Conservation (phyloP, 208 protist genomes). For the Herpetomonas samuelpessoai region DNA sequence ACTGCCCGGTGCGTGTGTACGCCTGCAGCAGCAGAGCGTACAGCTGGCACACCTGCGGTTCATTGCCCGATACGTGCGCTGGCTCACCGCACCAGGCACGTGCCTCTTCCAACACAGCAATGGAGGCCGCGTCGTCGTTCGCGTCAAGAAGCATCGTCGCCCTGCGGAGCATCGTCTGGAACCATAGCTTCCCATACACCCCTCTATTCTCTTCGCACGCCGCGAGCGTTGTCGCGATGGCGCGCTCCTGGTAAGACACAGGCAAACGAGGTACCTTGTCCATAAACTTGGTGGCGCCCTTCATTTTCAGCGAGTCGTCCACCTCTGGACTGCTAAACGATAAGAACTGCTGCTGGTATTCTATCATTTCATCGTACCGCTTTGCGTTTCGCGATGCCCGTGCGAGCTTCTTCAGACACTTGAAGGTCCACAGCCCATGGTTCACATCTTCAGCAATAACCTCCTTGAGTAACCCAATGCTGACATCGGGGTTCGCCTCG, state of each 20-base stretch:
- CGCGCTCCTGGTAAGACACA: constrained; percentile 40
- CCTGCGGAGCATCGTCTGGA: constrained; percentile 90
- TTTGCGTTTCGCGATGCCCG: constrained; percentile 63
- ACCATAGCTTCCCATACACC: constrained; percentile 58
- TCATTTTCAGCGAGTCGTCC: constrained; percentile 24
- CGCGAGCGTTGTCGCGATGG: constrained; percentile 71
- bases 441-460: constrained; percentile 79
- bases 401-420: constrained; percentile 92
- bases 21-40: constrained; percentile 92
- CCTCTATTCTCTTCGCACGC: constrained; percentile 42
- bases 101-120: constrained; percentile 62
- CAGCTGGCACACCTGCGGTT: constrained; percentile 42
- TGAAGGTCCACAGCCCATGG: constrained; percentile 92
- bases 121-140: constrained; percentile 16
- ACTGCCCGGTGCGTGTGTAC: constrained; percentile 78
- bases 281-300: constrained; percentile 92
- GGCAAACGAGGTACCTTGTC: constrained; percentile 69
- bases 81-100: constrained; percentile 61
- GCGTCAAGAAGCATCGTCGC: constrained; percentile 35
- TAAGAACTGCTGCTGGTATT: constrained; percentile 71
- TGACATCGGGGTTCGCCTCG: constrained; percentile 66
- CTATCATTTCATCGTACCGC: constrained; percentile 83
- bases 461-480: constrained; percentile 61
- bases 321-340: constrained; percentile 43
- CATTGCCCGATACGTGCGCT: constrained; percentile 12